These are phyloP conservation scores for Ceratocystis albifundus DNA, from an alignment of 2,329 filamentous ascomycete species.

Conservation along the genomic window DNA sequence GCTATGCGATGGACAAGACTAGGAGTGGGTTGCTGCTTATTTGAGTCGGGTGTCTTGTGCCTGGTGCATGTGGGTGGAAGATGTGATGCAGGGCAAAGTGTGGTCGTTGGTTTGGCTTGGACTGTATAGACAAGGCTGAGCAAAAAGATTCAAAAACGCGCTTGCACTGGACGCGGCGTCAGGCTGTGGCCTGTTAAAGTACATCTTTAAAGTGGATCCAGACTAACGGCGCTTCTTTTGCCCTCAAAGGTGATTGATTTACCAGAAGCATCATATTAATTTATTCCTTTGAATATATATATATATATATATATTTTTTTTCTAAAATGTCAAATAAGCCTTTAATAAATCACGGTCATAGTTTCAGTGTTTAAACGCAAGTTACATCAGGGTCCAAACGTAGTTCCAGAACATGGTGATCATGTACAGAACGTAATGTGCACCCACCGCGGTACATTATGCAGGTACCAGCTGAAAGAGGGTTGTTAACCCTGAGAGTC, in stretches of 20 bases:
- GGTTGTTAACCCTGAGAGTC: background rate
- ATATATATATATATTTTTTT: too few species aligned
- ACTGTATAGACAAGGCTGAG: conserved; percentile 12
- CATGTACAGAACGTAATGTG: too few species aligned
- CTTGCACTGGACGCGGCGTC: background rate
- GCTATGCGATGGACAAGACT: too few species aligned
- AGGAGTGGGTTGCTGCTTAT: background rate
- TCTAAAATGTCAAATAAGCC: background rate
- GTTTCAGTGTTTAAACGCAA: too few species aligned
- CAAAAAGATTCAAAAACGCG: conserved; percentile 15
- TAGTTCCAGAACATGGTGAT: too few species aligned
- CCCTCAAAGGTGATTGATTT: background rate
- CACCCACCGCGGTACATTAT: background rate
- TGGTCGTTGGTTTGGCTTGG: background rate
- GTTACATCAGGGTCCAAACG: too few species aligned
- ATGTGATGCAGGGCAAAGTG: background rate
- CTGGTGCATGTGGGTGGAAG: background rate
- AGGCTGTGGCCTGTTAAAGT: conserved; percentile 7
- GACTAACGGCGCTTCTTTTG: background rate
- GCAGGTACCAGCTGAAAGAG: background rate
- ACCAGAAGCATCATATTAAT: background rate
- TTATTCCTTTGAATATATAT: too few species aligned
- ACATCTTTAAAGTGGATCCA: conserved; percentile 19
- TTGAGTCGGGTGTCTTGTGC: background rate
- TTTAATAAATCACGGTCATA: too few species aligned